Evolutionary conservation across 1,139 yeast genomes (phyloP), one percentile per base, ranked within the genome.

Genomic region (Suhomyces terraborum): DNA sequence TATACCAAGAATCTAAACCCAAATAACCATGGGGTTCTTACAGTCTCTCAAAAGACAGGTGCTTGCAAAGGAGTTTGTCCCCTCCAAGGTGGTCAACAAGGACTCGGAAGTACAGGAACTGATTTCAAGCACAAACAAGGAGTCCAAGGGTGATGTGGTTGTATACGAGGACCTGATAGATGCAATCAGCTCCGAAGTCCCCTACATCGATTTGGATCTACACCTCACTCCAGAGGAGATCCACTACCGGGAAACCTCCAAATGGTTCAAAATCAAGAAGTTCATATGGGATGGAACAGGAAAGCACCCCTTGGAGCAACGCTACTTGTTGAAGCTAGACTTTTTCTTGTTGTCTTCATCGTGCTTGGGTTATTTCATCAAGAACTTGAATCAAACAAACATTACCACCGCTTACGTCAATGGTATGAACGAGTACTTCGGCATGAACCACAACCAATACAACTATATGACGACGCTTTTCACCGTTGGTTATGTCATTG

Each of bases 401-500:
- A 55, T 77, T 12, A 61, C 72, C 25, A 75, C 77, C 8, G 82
- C 86, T 2, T 82, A 77, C 53, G 82, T 79, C 28, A 77, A 79
- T 41, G 85, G 86, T 14, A 79, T 82, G 85, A 64, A 69, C 42
- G 82, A 80, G 47, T 73, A 74, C 48, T 74, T 75, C 48, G 47
- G 58, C 7, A 74, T 81, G 74, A 58, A 62, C 40, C 69, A 68
- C n/a, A 76, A 80, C 49, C 82, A 81, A 49, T 75, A 72, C 46
- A 75, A 80, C 46, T 72, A 75, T 39, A 61, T 80, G 53, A 62
- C 65, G 10, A 74, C 84, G 0, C 59, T 75, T 22, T 80, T 77
- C 73, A 78, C 83, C 0, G 75, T 77, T 12, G 86, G 85, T 1
- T 79, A 79, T 47, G 73, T 79, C 42, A 59, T 80, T 38, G 83